These are phyloP conservation scores for Plasmodium adleri DNA, from an alignment of 169 alveolate genomes.

Conservation along the genomic window DNA sequence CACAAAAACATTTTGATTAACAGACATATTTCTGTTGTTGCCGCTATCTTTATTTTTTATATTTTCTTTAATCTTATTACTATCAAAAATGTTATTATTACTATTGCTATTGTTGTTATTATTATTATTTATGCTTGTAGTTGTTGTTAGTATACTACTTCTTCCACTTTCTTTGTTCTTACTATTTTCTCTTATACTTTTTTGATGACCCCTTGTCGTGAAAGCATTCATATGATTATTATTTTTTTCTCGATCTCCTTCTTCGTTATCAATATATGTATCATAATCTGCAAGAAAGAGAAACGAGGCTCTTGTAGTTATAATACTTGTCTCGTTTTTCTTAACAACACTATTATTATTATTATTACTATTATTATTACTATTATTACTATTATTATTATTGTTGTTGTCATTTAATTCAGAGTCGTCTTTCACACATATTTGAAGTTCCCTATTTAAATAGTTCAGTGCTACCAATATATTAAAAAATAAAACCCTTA, in stretches of 20 bases:
- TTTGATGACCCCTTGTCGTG: background rate
- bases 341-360: no score
- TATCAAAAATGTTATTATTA: background rate
- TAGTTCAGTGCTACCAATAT: constrained; percentile 18
- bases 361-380: no score
- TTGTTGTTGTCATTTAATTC: no score
- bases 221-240: background rate
- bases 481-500: constrained; percentile 41
- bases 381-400: no score
- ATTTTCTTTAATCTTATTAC: background rate
- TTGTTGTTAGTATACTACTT: background rate
- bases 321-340: no score
- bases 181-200: constrained; percentile 6
- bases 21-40: background rate
- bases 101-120: background rate
- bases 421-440: background rate
- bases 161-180: background rate
- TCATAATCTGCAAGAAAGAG: background rate
- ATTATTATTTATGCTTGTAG: no score
- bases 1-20: background rate
- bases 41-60: background rate
- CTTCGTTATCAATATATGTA: background rate
- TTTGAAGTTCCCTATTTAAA: constrained; percentile 18
- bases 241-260: background rate
- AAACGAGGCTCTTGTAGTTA: no score